phyloP scores from a whole-genome alignment of 352 stramenopile genomes.

The Pythium grandisporangium region DNA sequence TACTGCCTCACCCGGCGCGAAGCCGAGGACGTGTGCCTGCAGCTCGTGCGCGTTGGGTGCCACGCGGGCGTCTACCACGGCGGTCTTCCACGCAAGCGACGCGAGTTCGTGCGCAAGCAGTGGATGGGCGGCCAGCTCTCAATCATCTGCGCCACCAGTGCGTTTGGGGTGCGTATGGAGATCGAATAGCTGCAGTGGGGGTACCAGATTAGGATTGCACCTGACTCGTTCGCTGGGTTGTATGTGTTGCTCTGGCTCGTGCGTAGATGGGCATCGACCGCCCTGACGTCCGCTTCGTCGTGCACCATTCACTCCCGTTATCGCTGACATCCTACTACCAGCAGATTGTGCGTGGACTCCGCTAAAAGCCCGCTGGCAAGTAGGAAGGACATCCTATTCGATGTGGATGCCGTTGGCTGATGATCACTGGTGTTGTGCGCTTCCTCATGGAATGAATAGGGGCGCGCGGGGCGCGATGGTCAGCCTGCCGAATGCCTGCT shows the following conservation, averaged over 20 bases:
- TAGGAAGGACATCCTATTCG: no score
- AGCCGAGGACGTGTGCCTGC: slow-evolving; percentile 43
- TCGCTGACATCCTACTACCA: slow-evolving; percentile 64
- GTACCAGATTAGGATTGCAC: not conserved
- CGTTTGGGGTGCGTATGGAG: slow-evolving; percentile 75
- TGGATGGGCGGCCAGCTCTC: slow-evolving; percentile 71
- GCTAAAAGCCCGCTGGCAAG: not conserved
- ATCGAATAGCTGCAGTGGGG: no score
- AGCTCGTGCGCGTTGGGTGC: slow-evolving; percentile 37
- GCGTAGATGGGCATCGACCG: slow-evolving; percentile 76
- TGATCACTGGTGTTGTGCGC: not conserved
- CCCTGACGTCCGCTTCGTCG: slow-evolving; percentile 62
- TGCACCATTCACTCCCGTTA: slow-evolving; percentile 61
- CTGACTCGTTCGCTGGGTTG: no score
- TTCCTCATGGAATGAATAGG: no score
- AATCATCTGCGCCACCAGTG: slow-evolving; percentile 69
- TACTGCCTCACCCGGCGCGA: slow-evolving; percentile 73
- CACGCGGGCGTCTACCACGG: slow-evolving; percentile 65
- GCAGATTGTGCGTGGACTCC: slow-evolving; percentile 43
- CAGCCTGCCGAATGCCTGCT: slow-evolving; percentile 37
- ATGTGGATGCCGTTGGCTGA: no score
- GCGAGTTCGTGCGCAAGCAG: slow-evolving; percentile 67
- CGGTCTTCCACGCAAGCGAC: slow-evolving; percentile 34
- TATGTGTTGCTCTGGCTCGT: slow-evolving; percentile 3
- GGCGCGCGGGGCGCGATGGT: slow-evolving; percentile 57